These are phyloP conservation scores for Sicyos edulis DNA, from an alignment of 306 rosid species.

Conservation along the genomic window DNA sequence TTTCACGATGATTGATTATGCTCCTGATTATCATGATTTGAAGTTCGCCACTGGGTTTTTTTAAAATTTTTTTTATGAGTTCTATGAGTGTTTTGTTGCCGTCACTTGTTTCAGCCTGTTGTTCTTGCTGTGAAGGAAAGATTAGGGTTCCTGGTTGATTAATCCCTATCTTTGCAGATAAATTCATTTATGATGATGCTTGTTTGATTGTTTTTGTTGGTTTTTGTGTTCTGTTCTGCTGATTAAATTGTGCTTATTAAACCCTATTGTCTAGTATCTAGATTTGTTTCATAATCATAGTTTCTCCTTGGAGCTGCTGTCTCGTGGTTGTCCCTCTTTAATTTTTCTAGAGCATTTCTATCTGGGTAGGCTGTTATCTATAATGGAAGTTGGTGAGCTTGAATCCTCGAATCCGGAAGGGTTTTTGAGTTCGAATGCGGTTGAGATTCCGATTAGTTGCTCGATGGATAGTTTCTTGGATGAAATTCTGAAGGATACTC, in stretches of 20 bases:
- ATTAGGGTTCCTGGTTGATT: not conserved
- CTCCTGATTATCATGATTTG: not conserved
- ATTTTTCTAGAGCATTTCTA: not conserved
- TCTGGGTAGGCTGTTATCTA: not conserved
- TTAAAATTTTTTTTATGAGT: no score
- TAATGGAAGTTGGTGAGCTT: constrained; percentile 91
- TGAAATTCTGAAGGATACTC: constrained; percentile 67
- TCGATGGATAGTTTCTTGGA: constrained; percentile 86
- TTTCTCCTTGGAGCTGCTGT: not conserved
- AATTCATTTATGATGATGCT: not conserved
- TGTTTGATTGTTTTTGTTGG: constrained; percentile 3
- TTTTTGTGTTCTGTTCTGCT: not conserved
- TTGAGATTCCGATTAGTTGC: constrained; percentile 57
- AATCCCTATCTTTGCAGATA: not conserved
- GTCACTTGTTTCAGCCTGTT: not conserved
- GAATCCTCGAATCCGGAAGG: constrained; percentile 69
- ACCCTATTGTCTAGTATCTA: not conserved
- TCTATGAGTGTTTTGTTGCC: not conserved
- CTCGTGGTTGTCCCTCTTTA: not conserved
- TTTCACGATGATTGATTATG: not conserved
- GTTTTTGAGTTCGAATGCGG: constrained; percentile 57
- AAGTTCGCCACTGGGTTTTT: constrained; percentile 2
- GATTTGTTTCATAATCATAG: not conserved
- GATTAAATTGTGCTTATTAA: not conserved
- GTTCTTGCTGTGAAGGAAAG: not conserved